Percentiles rank a stretch among this genome's conserved stretches.
Conservation (phyloP, 2,329 filamentous ascomycete genomes). For the Epichloe aotearoae region DNA sequence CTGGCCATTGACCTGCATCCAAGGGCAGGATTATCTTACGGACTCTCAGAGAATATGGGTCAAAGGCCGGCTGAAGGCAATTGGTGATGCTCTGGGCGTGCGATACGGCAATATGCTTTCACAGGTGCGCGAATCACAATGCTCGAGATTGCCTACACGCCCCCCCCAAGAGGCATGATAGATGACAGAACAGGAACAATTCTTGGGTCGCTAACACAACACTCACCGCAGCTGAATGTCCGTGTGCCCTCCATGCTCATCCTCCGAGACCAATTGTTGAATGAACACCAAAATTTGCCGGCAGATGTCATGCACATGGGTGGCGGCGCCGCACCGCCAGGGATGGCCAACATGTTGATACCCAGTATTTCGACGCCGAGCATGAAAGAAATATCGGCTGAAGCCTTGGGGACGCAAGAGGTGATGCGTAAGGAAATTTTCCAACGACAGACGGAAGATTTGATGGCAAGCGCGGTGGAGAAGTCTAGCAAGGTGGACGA, state of each 20-base stretch:
- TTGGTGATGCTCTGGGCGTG: conserved; percentile 41
- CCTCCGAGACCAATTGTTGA: conserved; percentile 26
- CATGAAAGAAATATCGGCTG: background rate
- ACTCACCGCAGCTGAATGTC: conserved; percentile 33
- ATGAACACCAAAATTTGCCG: conserved; percentile 1
- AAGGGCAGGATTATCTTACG: conserved; percentile 43
- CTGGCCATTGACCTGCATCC: conserved; percentile 41
- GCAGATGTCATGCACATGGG: background rate
- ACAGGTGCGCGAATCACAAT: conserved; percentile 24
- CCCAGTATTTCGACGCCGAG: background rate
- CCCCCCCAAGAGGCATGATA: too few species aligned
- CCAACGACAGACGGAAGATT: conserved; percentile 7
- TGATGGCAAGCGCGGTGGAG: conserved; percentile 7
- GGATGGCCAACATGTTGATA: background rate
- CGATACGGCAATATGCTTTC: conserved; percentile 41
- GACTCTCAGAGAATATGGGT: conserved; percentile 43
- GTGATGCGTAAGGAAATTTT: conserved; percentile 5
- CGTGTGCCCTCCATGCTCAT: conserved; percentile 50
- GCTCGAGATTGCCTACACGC: too few species aligned
- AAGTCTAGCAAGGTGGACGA: conserved; percentile 5
- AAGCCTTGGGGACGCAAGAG: conserved; percentile 2
- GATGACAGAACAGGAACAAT: too few species aligned
- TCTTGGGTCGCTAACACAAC: background rate
- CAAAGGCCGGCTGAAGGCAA: conserved; percentile 37
- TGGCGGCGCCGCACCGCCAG: background rate